phyloP scores from a whole-genome alignment of 768 basidiomycete species.

The Podaxis sp. region DNA sequence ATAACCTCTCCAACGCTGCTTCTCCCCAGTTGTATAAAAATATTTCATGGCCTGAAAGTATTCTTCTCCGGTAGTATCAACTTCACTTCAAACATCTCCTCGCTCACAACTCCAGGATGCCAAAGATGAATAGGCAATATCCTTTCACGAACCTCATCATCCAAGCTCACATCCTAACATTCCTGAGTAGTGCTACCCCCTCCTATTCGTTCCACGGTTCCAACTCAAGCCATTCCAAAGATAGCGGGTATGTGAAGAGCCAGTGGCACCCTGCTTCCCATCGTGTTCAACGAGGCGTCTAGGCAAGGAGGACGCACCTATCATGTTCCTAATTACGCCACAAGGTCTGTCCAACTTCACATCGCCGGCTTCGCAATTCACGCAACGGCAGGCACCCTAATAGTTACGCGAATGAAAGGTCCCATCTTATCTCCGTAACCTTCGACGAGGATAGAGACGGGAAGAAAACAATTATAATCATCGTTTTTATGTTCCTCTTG shows the following conservation, averaged over 20 bases:
- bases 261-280: neutral
- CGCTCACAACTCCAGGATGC: slow-evolving; percentile 7
- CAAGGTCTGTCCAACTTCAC: slow-evolving; percentile 27
- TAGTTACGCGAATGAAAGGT: slow-evolving; percentile 38
- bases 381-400: slow-evolving; percentile 3
- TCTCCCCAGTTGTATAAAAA: slow-evolving; percentile 11
- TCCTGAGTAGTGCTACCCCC: slow-evolving; percentile 22
- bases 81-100: neutral
- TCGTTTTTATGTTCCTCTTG: slow-evolving; percentile 26
- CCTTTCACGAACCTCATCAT: neutral
- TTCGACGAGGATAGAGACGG: slow-evolving; percentile 32
- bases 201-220: slow-evolving; percentile 37
- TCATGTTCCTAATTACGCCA: slow-evolving; percentile 39
- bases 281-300: slow-evolving; percentile 6
- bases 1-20: neutral
- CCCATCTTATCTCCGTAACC: slow-evolving; percentile 33
- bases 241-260: slow-evolving; percentile 32
- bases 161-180: slow-evolving; percentile 1
- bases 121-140: slow-evolving; percentile 14
- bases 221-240: slow-evolving; percentile 38
- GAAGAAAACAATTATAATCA: slow-evolving; percentile 23
- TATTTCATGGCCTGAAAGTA: slow-evolving; percentile 18
- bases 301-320: slow-evolving; percentile 36
- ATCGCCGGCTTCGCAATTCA: slow-evolving; percentile 9
- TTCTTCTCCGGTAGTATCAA: neutral